These are phyloP conservation scores for Fusarium nodosum DNA, from an alignment of 2,329 filamentous ascomycete species.

Conservation along the genomic window DNA sequence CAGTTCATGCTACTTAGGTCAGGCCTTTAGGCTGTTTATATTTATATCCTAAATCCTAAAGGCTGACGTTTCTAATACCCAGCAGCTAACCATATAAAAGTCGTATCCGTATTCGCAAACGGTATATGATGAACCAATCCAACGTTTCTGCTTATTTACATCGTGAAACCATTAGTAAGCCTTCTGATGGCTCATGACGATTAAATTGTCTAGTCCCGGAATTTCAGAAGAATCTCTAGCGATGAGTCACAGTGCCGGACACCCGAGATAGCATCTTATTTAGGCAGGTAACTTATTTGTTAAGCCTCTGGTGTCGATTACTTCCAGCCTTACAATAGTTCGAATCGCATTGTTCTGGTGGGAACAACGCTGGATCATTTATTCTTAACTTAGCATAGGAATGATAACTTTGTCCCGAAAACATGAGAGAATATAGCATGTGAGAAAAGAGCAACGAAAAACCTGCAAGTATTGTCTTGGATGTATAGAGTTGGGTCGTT, in stretches of 20 bases:
- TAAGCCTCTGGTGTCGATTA: no score
- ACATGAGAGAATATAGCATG: accelerated
- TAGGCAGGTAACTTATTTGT: neutral
- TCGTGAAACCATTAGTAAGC: no score
- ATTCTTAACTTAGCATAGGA: neutral
- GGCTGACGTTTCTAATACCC: no score
- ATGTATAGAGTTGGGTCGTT: neutral
- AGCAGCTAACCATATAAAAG: neutral
- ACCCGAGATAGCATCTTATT: neutral
- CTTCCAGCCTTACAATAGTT: no score
- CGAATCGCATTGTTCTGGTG: no score
- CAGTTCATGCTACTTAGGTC: no score
- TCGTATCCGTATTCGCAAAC: neutral
- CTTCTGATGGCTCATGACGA: neutral
- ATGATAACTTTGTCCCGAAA: neutral
- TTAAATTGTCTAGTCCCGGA: neutral
- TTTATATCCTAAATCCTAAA: no score
- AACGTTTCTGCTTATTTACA: neutral
- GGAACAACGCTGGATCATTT: neutral
- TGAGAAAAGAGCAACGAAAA: no score
- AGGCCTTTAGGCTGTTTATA: no score
- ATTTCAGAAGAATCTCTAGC: no score
- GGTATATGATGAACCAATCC: neutral
- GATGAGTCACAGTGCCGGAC: neutral
- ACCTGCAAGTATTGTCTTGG: neutral